phyloP scores from a whole-genome alignment of 2,329 filamentous ascomycete genomes.

The Neonectria ditissima region DNA sequence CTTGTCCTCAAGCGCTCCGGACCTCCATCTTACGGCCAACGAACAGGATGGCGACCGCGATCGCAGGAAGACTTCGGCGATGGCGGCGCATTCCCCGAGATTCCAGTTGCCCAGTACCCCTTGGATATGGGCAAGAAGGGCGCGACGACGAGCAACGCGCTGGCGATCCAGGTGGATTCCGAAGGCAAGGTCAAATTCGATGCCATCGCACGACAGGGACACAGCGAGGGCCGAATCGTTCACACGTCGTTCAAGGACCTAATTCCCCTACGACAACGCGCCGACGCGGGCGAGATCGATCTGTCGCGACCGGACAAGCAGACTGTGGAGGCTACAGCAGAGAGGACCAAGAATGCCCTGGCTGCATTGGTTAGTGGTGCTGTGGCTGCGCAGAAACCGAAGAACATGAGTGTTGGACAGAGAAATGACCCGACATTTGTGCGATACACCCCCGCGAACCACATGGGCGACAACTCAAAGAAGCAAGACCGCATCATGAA shows the following conservation, averaged over 20 bases:
- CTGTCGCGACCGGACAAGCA: slow-evolving; percentile 87
- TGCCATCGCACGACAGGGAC: slow-evolving; percentile 90
- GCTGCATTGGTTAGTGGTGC: slow-evolving; percentile 86
- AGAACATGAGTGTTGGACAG: slow-evolving; percentile 87
- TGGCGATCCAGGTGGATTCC: slow-evolving; percentile 90
- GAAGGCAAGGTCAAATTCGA: slow-evolving; percentile 97
- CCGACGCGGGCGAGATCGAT: slow-evolving; percentile 91
- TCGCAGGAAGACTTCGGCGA: slow-evolving; percentile 92
- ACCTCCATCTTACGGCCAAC: slow-evolving; percentile 88
- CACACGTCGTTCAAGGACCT: slow-evolving; percentile 97
- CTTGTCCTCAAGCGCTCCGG: slow-evolving; percentile 85
- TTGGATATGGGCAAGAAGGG: slow-evolving; percentile 92
- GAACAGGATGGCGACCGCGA: slow-evolving; percentile 90
- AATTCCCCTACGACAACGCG: slow-evolving; percentile 91
- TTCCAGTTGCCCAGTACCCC: slow-evolving; percentile 94
- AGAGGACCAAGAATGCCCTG: slow-evolving; percentile 89
- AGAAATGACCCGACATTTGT: slow-evolving; percentile 92
- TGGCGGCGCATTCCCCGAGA: slow-evolving; percentile 95
- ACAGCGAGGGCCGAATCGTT: slow-evolving; percentile 84
- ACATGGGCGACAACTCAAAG: slow-evolving; percentile 89
- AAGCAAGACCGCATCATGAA: slow-evolving; percentile 98
- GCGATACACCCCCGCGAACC: slow-evolving; percentile 93
- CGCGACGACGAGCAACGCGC: slow-evolving; percentile 80
- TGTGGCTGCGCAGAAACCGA: slow-evolving; percentile 92
- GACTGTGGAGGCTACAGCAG: slow-evolving; percentile 84